phyloP scores from a whole-genome alignment of 176 grass and related monocot genomes.

The Carex cristatella region DNA sequence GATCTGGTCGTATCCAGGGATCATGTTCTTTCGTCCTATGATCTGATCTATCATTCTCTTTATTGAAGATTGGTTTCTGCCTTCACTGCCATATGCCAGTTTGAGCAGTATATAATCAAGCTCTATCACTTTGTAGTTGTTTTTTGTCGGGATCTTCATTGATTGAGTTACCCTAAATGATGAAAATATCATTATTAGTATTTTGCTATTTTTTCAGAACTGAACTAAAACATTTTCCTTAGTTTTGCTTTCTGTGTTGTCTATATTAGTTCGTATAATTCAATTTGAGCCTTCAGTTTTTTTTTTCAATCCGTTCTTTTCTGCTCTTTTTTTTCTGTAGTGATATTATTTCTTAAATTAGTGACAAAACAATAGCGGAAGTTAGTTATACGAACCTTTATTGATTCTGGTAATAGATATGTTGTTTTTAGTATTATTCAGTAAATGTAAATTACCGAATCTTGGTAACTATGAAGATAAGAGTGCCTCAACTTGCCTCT shows the following conservation, averaged over 20 bases:
- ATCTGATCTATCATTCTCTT: slow-evolving; percentile 4
- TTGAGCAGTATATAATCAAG: background rate
- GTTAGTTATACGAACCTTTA: slow-evolving; percentile 9
- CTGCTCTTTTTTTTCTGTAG: background rate
- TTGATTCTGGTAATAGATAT: slow-evolving; percentile 1
- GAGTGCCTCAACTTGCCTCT: background rate
- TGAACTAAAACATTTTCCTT: background rate
- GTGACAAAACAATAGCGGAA: background rate
- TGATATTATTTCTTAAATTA: background rate
- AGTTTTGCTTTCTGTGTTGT: background rate
- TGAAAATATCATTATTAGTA: background rate
- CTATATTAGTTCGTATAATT: background rate
- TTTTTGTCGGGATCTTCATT: background rate
- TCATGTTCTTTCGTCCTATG: background rate
- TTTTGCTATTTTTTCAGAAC: slow-evolving; percentile 1
- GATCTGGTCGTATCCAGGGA: background rate
- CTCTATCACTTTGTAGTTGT: background rate
- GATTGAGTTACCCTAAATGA: background rate
- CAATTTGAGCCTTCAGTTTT: background rate
- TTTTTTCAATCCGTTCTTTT: background rate
- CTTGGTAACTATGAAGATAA: background rate
- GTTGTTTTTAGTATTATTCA: background rate
- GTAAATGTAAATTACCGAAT: background rate
- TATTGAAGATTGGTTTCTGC: background rate
- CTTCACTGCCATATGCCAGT: background rate